A percentile compares a stretch with the other conserved stretches of the same genome.
Evolutionary conservation across 805 yeast genomes (phyloP).

Genomic region (Candida nonsorbophila): DNA sequence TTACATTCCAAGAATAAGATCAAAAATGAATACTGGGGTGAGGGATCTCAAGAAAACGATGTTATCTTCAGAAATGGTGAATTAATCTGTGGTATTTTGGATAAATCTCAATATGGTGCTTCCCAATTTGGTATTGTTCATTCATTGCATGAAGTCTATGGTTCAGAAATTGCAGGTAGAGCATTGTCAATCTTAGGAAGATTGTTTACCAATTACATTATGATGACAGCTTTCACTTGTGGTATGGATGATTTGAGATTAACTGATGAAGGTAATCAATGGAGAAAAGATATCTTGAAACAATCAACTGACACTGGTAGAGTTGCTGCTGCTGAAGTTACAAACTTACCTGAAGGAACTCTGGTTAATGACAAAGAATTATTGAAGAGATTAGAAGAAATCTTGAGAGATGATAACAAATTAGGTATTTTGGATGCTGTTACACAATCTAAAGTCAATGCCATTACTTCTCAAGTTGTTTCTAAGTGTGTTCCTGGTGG

Average conservation of each 20-base stretch:
- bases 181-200: conserved; percentile 90
- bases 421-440: conserved; percentile 93
- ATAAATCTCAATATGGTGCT: conserved; percentile 98
- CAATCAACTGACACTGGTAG: conserved; percentile 81
- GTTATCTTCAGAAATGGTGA: conserved; percentile 87
- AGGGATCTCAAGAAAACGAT: conserved; percentile 74
- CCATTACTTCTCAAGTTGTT: conserved; percentile 92
- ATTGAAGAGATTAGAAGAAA: conserved; percentile 85
- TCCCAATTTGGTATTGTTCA: conserved; percentile 95
- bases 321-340: conserved; percentile 90
- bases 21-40: conserved; percentile 94
- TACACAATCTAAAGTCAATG: conserved; percentile 86
- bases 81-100: conserved; percentile 85
- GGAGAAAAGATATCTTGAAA: conserved; percentile 80
- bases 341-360: conserved; percentile 57
- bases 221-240: conserved; percentile 92
- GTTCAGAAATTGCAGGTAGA: conserved; percentile 85
- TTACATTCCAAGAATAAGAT: conserved; percentile 79
- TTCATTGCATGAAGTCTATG: conserved; percentile 93
- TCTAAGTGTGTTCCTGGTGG: conserved; percentile 93
- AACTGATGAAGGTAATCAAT: conserved; percentile 82
- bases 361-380: conserved; percentile 62
- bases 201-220: conserved; percentile 88
- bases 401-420: conserved; percentile 87
- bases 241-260: conserved; percentile 98